Evolutionary conservation across 2,329 filamentous ascomycete genomes (phyloP), one percentile per base, ranked within the genome.

Genomic region (Aspergillus fructus): DNA sequence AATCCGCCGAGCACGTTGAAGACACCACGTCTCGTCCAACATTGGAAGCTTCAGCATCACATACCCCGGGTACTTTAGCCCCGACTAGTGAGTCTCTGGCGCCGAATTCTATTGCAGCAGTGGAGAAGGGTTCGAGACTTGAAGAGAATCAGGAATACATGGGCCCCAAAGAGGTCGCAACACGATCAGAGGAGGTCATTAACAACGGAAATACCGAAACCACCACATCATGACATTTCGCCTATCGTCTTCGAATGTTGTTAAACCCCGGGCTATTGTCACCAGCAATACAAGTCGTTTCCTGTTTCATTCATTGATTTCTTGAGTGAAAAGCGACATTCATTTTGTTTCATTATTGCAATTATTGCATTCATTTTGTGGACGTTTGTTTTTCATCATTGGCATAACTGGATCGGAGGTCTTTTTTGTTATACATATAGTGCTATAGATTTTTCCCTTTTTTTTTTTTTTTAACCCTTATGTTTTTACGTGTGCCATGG

Each of bases 1-100:
- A 66, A 53, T 66, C 67, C 39, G 54, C 65, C 5, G 73, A 75
- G 49, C 74, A 77, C 60, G 69, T 74, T 37, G 77, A 78, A 60
- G 62, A 76, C 56, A 56, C 66, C 27, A 54, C 58, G 9, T 50
- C 59, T n/a, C 58, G 50, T 6, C 50, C 59, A 17, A 58, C 63
- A n/a, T 59, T 56, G 2, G 67, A 69, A 42, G 65, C 66, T 4
- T 66, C 70, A 7, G 40, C 59, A 33, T 67, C 61, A 5, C 55
- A 49, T 13, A 40, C 59, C 30, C 65, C 61, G 4, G 55, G 51
- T n/a, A 24, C 63, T 13, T 56, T 59, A 11, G 60, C 64, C 24
- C 64, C 63, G 3, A 56, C 52, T 3, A 33, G 48, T 6, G 66
- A 64, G 12, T 21, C 55, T 7, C 19, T 49, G 11, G 53, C 56